These are phyloP conservation scores for Amanita rubescens DNA, from an alignment of 768 basidiomycete species.

Conservation along the genomic window DNA sequence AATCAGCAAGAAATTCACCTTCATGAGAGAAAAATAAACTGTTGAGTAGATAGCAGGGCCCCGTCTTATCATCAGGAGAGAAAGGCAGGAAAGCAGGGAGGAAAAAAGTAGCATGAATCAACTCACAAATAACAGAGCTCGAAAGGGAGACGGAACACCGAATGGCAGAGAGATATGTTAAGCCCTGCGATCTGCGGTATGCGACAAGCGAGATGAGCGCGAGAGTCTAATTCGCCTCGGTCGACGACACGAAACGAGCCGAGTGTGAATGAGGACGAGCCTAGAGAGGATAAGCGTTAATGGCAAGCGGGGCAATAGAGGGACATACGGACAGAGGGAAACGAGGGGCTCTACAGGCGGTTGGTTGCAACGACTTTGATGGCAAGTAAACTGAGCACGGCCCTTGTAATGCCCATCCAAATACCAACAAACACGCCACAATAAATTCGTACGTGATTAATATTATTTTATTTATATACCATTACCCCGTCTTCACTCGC, in stretches of 20 bases:
- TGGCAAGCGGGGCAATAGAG: constrained; percentile 1
- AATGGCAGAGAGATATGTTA: not conserved
- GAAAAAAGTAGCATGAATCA: not conserved
- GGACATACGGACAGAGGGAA: constrained; percentile 12
- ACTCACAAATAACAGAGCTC: constrained; percentile 1
- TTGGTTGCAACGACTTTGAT: constrained; percentile 39
- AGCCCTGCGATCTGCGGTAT: constrained; percentile 6
- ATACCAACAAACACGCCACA: constrained; percentile 25
- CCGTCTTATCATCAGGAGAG: not conserved
- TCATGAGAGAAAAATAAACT: not conserved
- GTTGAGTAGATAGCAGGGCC: not conserved
- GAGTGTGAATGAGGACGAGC: constrained; percentile 4
- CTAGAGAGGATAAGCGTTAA: not conserved
- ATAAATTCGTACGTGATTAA: constrained; percentile 7
- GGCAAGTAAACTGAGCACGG: constrained; percentile 28
- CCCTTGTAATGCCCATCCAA: constrained; percentile 30
- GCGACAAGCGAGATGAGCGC: constrained; percentile 18
- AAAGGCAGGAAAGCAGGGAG: not conserved
- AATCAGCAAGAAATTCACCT: constrained; percentile 12
- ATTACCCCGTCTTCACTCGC: constrained; percentile 5
- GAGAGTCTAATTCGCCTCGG: constrained; percentile 18
- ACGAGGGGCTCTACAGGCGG: constrained; percentile 24
- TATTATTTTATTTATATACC: not conserved
- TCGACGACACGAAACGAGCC: not conserved
- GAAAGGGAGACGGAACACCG: not conserved